Evolutionary conservation across 2,329 filamentous ascomycete species (phyloP).

Genomic region (Metarhizium guizhouense): DNA sequence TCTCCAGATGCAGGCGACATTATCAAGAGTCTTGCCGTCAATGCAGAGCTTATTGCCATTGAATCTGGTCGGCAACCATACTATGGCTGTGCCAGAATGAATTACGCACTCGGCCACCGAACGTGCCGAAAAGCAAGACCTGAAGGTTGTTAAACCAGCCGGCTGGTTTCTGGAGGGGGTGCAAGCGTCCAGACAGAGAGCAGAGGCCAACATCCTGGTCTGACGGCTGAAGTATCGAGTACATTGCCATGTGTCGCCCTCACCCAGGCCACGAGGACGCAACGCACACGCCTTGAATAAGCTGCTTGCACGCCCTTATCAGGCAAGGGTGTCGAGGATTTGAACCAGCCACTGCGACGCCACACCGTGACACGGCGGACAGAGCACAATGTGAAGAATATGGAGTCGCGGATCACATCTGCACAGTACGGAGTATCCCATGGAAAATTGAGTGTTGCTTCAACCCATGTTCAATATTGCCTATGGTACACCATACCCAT

Average conservation of each 20-base stretch:
- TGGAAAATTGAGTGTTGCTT: no score
- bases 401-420: neutral
- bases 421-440: no score
- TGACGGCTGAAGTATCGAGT: neutral
- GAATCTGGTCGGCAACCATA: neutral
- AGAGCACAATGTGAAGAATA: neutral
- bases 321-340: neutral
- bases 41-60: neutral
- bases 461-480: neutral
- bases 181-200: neutral
- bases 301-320: neutral
- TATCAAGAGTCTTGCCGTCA: no score
- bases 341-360: neutral
- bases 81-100: neutral
- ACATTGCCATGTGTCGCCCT: constrained; percentile 1
- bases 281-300: neutral
- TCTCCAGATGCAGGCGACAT: no score
- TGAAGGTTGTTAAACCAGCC: neutral
- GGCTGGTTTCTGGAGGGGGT: neutral
- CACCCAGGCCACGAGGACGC: neutral
- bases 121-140: neutral
- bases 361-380: neutral
- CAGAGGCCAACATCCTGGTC: neutral
- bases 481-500: neutral
- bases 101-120: neutral